A percentile compares a stretch with the other conserved stretches of the same genome.
These are phyloP conservation scores for Colletotrichum navitas DNA, from an alignment of 2,329 filamentous ascomycete genomes.

Conservation along the genomic window DNA sequence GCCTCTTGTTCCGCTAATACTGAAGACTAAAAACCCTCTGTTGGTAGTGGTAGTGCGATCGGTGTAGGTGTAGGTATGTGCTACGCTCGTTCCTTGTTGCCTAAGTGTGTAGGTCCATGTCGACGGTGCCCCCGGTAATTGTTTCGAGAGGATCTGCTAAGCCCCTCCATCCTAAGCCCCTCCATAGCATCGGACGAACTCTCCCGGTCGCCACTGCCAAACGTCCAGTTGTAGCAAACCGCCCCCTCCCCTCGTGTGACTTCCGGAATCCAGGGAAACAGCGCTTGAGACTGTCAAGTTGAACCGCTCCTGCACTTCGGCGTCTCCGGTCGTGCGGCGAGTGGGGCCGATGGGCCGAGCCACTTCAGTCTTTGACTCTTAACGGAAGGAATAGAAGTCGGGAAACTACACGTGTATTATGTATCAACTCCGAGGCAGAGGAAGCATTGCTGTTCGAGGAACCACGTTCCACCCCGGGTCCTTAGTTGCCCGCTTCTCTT, in stretches of 20 bases:
- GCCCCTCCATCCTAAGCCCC: no score
- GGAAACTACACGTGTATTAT: not conserved
- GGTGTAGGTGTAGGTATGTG: no score
- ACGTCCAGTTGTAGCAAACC: not conserved
- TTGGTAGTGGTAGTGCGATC: no score
- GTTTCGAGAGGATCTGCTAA: slow-evolving; percentile 11
- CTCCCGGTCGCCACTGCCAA: slow-evolving; percentile 7
- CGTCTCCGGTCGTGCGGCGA: slow-evolving; percentile 18
- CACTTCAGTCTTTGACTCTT: not conserved
- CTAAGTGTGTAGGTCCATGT: not conserved
- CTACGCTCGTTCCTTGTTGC: not conserved
- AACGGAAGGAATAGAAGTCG: not conserved
- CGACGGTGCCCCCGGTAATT: not conserved
- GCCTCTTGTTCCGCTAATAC: not conserved
- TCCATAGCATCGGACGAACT: slow-evolving; percentile 30
- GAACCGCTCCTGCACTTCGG: slow-evolving; percentile 22
- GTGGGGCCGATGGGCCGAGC: slow-evolving; percentile 30
- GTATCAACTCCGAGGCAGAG: slow-evolving; percentile 33
- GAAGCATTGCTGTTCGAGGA: not conserved
- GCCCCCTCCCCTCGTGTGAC: no score
- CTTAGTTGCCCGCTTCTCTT: not conserved
- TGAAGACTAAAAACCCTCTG: not conserved
- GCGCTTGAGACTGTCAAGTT: not conserved
- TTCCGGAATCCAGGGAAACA: slow-evolving; percentile 14
- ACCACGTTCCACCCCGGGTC: not conserved